Evolutionary conservation across 2,329 filamentous ascomycete genomes (phyloP).

Genomic region (Talaromyces sp.): DNA sequence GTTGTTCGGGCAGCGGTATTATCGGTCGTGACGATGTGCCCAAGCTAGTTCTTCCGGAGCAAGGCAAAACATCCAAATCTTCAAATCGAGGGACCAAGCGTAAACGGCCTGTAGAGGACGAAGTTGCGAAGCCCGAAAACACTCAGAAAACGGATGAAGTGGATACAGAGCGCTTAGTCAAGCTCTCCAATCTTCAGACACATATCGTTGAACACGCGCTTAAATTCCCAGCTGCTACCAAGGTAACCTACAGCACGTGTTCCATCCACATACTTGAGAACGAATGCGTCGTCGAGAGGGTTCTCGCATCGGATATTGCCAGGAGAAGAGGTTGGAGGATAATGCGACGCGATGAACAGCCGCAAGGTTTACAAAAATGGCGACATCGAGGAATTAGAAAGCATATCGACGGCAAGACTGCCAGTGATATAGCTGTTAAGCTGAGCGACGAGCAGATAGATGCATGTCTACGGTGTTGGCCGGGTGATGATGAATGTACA

Average conservation of each 20-base stretch:
- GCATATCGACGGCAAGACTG: constrained; percentile 27
- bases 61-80: constrained; percentile 17
- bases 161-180: constrained; percentile 63
- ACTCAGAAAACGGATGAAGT: constrained; percentile 41
- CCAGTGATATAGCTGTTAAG: constrained; percentile 23
- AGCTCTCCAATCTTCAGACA: constrained; percentile 78
- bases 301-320: constrained; percentile 66
- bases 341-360: constrained; percentile 68
- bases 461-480: constrained; percentile 76
- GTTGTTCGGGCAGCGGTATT: constrained; percentile 93
- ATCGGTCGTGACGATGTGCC: constrained; percentile 80
- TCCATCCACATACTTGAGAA: constrained; percentile 86
- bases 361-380: constrained; percentile 74
- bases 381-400: constrained; percentile 59
- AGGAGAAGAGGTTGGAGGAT: constrained; percentile 70
- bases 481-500: constrained; percentile 75
- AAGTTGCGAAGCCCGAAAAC: constrained; percentile 38
- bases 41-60: constrained; percentile 59
- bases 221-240: constrained; percentile 68
- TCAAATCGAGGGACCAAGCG: constrained; percentile 39
- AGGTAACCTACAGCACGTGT: constrained; percentile 90
- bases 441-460: constrained; percentile 55
- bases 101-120: constrained; percentile 32
- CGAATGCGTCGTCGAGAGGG: constrained; percentile 73
- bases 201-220: constrained; percentile 81